Base-by-base conservation (phyloP, 257 asterid genomes). In the Gynochthodes officinalis region DNA sequence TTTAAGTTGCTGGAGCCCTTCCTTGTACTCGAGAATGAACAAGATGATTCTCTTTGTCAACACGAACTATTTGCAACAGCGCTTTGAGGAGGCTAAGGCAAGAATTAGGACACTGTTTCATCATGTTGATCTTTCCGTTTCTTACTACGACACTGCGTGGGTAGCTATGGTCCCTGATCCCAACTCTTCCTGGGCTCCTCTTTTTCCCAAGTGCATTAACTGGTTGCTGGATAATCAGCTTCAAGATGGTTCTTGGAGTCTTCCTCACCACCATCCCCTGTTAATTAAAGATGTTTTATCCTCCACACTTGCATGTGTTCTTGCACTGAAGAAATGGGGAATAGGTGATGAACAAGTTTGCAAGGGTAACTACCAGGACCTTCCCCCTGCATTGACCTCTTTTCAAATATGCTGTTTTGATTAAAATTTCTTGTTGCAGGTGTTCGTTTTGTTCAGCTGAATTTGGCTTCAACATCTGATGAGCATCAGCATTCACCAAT, bases 131-230 rank as follows among this genome's bases (percentile, higher is more conserved):
- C 55, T 87, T 74, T 91, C 97, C 44, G 70, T 86, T 74, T 94
- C 99, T 23, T 76, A 97, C 0, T 94, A 91, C 61, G 99, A 94
- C 79, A 91, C 98, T 16, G 98, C 99, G 30, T 94, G 99, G 99
- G 97, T 94, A 62, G 97, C 99, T 55, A 91, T 94, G 98, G 97
- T 94, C 69, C 99, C 98, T 75, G 87, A 96, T 66, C 90, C 91
- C 32, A 80, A 84, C 73, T 88, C 92, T 2, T 63, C 86, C 3
- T 14, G 77, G 52, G 80, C 75, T 27, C 97, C 99, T 55, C 83
- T 87, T 73, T 94, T 94, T 79, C 97, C 95, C 35, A 79, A 76
- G 67, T 89, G 93, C 77, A 67, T 94, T 10, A 74, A 83, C 63
- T 94, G 97, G 97, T 74, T 94, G 81, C 63, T 91, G 59, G 86